These are phyloP conservation scores for Magnaporthiopsis rhizophila DNA, from an alignment of 2,329 filamentous ascomycete species.

Conservation along the genomic window DNA sequence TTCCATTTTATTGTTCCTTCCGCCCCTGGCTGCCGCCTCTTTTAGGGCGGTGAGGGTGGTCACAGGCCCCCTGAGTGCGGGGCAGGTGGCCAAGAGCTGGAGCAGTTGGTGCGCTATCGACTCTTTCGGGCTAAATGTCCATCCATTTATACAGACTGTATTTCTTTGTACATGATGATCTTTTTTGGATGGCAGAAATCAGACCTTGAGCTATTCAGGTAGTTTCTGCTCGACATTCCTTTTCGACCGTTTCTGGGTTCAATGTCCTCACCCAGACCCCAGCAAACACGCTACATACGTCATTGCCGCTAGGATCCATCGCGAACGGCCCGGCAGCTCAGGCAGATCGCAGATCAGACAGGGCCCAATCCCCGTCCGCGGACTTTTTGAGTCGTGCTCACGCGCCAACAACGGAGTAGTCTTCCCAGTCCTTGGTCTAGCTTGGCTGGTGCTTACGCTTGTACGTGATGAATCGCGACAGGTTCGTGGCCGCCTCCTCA, in stretches of 20 bases:
- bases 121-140: not conserved
- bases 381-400: not conserved
- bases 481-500: constrained; percentile 54
- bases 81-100: not conserved
- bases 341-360: not conserved
- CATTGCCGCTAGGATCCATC: not conserved
- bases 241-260: not conserved
- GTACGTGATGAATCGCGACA: constrained; percentile 54
- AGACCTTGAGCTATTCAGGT: not conserved
- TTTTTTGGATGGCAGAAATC: not conserved
- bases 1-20: not conserved
- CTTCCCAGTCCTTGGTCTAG: not conserved
- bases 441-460: constrained; percentile 45
- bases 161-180: not conserved
- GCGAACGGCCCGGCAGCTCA: not conserved
- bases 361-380: not conserved
- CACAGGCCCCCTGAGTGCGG: not conserved
- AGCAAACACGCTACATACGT: not conserved
- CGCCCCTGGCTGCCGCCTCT: not conserved
- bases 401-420: not conserved
- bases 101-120: not conserved
- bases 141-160: not conserved
- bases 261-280: not conserved
- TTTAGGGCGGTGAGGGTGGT: not conserved
- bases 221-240: not conserved